Percentiles rank a stretch among this genome's conserved stretches.
phyloP scores from a whole-genome alignment of 208 protist species.

The Acanthamoeba lenticulata region DNA sequence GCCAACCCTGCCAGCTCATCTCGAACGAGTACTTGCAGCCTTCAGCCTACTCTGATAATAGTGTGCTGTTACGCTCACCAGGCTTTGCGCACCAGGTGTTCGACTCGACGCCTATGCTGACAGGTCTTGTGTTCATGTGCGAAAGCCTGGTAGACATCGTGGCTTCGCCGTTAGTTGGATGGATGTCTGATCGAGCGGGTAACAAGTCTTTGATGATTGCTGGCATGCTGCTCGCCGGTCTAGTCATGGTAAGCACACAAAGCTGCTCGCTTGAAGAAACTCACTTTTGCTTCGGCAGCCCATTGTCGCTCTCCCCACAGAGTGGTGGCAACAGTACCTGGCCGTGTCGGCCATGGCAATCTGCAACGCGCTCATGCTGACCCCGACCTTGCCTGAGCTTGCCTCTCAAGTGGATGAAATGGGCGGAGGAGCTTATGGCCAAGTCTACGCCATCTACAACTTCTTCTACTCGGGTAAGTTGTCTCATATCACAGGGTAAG shows the following conservation, averaged over 20 bases:
- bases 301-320: background rate
- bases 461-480: background rate
- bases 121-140: background rate
- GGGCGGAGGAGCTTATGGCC: background rate
- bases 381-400: background rate
- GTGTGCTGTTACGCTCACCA: no score
- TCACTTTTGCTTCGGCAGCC: background rate
- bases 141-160: background rate
- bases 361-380: slow-evolving; percentile 2
- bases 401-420: background rate
- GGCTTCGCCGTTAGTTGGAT: background rate
- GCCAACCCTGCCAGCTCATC: background rate
- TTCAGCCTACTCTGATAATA: no score
- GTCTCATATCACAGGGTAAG: no score
- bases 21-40: background rate
- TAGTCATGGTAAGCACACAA: background rate
- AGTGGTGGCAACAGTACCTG: slow-evolving; percentile 28
- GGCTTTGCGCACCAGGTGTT: background rate
- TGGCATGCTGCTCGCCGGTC: background rate
- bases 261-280: background rate
- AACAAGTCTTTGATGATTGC: background rate
- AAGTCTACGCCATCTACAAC: slow-evolving; percentile 33
- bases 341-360: background rate
- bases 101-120: background rate
- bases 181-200: background rate